phyloP scores from a whole-genome alignment of 371 early-diverging fungal genomes.

The Rhizomucor pusillus region DNA sequence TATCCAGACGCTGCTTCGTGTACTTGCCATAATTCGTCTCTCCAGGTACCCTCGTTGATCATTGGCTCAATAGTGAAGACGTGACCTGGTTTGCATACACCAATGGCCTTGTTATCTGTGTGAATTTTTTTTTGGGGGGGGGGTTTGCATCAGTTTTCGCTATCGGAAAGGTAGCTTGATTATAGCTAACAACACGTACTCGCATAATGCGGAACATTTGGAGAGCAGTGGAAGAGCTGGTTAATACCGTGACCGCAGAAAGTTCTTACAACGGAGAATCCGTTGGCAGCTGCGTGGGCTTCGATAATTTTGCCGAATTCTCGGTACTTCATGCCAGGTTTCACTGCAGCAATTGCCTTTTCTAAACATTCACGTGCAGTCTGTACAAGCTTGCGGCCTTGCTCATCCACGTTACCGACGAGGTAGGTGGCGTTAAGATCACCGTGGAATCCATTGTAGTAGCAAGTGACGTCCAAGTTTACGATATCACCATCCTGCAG shows the following conservation, averaged over 20 bases:
- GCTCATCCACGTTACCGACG: slow-evolving; percentile 85
- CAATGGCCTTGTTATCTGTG: slow-evolving; percentile 93
- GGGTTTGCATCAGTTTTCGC: slow-evolving; percentile 1
- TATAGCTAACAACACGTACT: too few species aligned
- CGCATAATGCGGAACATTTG: slow-evolving; percentile 96
- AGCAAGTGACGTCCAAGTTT: slow-evolving; percentile 89
- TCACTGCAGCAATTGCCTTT: slow-evolving; percentile 83
- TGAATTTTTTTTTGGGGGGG: too few species aligned
- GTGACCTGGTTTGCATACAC: slow-evolving; percentile 91
- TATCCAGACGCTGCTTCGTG: neutral
- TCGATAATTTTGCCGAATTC: slow-evolving; percentile 93
- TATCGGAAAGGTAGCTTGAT: too few species aligned
- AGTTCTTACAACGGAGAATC: slow-evolving; percentile 91
- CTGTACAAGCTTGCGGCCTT: slow-evolving; percentile 72
- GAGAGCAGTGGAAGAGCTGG: slow-evolving; percentile 85
- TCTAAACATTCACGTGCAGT: slow-evolving; percentile 80
- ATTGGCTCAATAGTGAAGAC: slow-evolving; percentile 98
- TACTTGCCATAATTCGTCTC: slow-evolving; percentile 53
- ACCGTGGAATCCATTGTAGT: slow-evolving; percentile 87
- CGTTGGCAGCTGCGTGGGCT: slow-evolving; percentile 78
- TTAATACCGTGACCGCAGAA: slow-evolving; percentile 96
- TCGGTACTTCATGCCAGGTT: slow-evolving; percentile 90
- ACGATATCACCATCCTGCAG: slow-evolving; percentile 91
- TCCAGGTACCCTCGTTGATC: slow-evolving; percentile 85
- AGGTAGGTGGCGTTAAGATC: slow-evolving; percentile 90